Evolutionary conservation across 495 filamentous ascomycete species (phyloP).

Genomic region (Neurospora cerealis): DNA sequence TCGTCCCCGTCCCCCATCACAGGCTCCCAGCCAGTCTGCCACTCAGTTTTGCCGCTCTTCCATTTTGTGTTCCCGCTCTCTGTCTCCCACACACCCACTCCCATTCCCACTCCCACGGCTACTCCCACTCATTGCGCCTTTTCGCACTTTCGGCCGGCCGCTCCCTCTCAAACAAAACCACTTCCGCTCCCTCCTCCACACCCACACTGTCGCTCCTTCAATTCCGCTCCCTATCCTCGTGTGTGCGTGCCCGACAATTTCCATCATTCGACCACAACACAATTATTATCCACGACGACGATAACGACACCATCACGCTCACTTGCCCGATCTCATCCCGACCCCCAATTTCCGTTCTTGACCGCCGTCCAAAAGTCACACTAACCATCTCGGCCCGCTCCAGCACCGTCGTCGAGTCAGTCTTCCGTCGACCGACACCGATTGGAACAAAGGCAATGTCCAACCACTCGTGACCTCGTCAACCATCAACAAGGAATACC

Average conservation of each 20-base stretch:
- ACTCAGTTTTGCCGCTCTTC: background rate
- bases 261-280: constrained; percentile 7
- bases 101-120: background rate
- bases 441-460: constrained; percentile 17
- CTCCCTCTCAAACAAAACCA: constrained; percentile 22
- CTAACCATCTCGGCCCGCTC: background rate
- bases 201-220: constrained; percentile 18
- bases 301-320: constrained; percentile 1
- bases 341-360: background rate
- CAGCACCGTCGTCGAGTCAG: background rate
- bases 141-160: background rate
- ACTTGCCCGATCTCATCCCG: background rate
- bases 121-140: background rate
- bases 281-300: constrained; percentile 1
- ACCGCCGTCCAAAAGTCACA: background rate
- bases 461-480: constrained; percentile 15
- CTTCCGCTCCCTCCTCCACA: constrained; percentile 16
- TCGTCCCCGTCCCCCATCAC: background rate
- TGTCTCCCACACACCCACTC: background rate
- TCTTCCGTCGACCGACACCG: background rate
- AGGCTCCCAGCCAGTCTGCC: background rate
- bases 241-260: constrained; percentile 6
- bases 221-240: constrained; percentile 6
- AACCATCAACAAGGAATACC: constrained; percentile 14
- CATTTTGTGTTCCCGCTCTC: background rate